phyloP scores from a whole-genome alignment of 2,329 filamentous ascomycete species.

The Rutstroemia sp. region DNA sequence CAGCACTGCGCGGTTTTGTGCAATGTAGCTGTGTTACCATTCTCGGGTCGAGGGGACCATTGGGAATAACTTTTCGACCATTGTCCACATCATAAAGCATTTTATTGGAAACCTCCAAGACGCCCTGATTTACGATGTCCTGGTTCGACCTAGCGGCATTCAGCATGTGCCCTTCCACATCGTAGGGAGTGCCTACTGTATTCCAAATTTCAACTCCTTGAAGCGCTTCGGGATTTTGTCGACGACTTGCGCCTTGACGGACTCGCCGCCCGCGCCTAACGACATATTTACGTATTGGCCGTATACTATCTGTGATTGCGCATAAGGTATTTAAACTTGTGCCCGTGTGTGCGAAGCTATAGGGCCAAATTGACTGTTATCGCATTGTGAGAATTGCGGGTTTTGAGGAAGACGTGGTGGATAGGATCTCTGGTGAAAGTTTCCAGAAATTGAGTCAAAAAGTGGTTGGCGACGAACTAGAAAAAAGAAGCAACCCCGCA shows the following conservation, averaged over 20 bases:
- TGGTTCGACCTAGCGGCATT: constrained; percentile 63
- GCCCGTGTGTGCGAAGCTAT: background rate
- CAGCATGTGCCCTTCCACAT: constrained; percentile 10
- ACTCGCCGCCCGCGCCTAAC: constrained; percentile 14
- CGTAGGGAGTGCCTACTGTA: constrained; percentile 52
- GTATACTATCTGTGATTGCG: background rate
- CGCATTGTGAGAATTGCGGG: background rate
- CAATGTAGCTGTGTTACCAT: constrained; percentile 43
- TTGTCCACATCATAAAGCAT: constrained; percentile 86
- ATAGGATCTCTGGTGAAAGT: background rate
- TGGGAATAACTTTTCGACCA: constrained; percentile 64
- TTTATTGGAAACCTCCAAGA: constrained; percentile 89
- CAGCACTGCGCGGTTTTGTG: background rate
- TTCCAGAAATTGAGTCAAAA: background rate
- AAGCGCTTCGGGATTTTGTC: constrained; percentile 87
- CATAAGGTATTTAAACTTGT: background rate
- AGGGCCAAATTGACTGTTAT: background rate
- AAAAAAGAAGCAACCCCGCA: constrained; percentile 6
- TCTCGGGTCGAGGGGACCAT: constrained; percentile 83
- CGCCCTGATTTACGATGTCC: constrained; percentile 91
- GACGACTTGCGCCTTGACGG: constrained; percentile 78
- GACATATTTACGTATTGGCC: constrained; percentile 21
- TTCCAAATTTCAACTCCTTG: constrained; percentile 88
- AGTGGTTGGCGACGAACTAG: constrained; percentile 6
- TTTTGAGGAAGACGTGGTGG: background rate